phyloP scores from a whole-genome alignment of 192 early-diverging fungal genomes.

The Backusella westeae region DNA sequence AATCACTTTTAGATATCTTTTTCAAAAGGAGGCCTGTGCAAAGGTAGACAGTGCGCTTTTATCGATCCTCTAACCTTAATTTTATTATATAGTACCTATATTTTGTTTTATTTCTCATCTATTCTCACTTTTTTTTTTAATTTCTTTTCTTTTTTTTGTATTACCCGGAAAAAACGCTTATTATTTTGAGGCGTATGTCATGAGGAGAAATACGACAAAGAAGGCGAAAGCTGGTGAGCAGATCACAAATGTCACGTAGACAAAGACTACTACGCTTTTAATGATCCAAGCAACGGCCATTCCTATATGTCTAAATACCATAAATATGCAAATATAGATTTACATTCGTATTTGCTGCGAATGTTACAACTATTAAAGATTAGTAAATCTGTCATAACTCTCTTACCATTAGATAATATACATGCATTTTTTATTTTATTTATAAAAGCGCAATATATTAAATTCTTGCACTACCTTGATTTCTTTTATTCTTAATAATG shows the following conservation, averaged over 20 bases:
- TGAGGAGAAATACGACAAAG: background rate
- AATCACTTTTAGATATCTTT: background rate
- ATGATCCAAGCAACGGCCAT: background rate
- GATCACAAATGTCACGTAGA: background rate
- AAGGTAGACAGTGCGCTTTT: background rate
- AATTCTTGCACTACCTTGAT: background rate
- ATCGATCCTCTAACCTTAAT: background rate
- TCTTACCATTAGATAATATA: background rate
- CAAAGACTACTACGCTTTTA: background rate
- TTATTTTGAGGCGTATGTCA: background rate
- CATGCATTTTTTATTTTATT: too few relatives aligned
- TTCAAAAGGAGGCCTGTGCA: background rate
- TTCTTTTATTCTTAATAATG: background rate
- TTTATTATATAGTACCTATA: background rate
- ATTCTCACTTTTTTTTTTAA: background rate
- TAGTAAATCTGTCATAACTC: background rate
- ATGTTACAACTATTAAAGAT: background rate
- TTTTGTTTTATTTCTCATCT: background rate
- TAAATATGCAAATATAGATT: background rate
- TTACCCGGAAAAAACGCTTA: background rate
- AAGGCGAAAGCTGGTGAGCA: background rate
- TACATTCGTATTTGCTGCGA: background rate
- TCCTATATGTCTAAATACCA: background rate
- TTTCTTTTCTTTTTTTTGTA: background rate
- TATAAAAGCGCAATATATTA: too few relatives aligned